phyloP scores from a whole-genome alignment of 78 protist genomes.

The Dictyostelium firmibasis region DNA sequence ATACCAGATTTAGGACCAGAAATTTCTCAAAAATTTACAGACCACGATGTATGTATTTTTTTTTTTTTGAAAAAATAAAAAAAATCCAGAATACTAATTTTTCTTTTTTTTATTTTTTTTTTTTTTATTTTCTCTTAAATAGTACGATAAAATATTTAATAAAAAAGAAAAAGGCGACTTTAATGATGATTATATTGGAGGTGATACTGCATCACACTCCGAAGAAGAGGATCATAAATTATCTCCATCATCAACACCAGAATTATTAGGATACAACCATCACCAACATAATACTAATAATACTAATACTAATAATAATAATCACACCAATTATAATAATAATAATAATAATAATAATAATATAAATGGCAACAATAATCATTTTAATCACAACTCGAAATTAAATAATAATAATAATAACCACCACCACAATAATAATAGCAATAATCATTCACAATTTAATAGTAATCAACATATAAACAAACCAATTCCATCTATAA shows the following conservation, averaged over 20 bases:
- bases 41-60: conserved; percentile 38
- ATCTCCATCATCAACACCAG: not conserved
- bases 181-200: not conserved
- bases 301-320: not conserved
- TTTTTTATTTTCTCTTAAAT: not conserved
- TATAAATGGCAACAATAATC: not conserved
- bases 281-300: not conserved
- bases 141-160: conserved; percentile 54
- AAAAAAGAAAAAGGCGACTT: conserved; percentile 22
- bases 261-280: not conserved
- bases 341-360: not conserved
- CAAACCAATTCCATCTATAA: conserved; percentile 1
- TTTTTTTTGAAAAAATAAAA: not conserved
- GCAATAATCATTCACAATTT: not conserved
- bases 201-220: conserved; percentile 23
- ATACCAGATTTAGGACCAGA: conserved; percentile 56
- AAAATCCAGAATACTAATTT: not conserved
- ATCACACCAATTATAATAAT: not conserved
- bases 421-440: not conserved
- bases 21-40: conserved; percentile 34
- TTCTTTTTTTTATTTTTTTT: not conserved
- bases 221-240: conserved; percentile 24
- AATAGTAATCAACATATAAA: not conserved
- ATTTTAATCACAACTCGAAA: not conserved
- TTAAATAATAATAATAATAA: not conserved